Percentiles rank a stretch among this genome's conserved stretches.
Conservation (phyloP, 306 rosid species). For the Gillenia trifoliata region DNA sequence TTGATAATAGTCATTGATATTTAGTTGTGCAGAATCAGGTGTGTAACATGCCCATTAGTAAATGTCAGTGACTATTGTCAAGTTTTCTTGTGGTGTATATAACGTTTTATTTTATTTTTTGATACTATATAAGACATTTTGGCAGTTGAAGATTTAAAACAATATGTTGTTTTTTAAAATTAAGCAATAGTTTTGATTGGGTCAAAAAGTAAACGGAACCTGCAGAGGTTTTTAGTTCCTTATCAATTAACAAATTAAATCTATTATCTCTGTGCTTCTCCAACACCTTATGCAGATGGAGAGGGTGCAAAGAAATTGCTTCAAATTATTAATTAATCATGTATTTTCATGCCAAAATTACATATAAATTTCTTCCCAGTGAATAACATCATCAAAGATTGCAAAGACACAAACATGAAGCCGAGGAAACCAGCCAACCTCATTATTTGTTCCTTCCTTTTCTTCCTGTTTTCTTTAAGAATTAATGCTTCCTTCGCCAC, state of each 20-base stretch:
- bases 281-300: not conserved
- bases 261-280: not conserved
- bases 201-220: slow-evolving; percentile 5
- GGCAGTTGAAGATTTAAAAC: no score
- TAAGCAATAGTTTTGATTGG: no score
- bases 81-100: no score
- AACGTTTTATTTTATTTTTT: no score
- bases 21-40: no score
- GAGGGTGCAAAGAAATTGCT: not conserved
- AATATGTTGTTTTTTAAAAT: no score
- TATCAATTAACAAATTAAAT: not conserved
- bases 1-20: no score
- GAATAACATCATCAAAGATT: not conserved
- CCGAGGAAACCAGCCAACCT: not conserved
- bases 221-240: not conserved
- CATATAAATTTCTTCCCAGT: not conserved
- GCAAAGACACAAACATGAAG: not conserved
- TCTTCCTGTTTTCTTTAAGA: not conserved
- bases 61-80: no score
- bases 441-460: not conserved
- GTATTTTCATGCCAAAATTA: not conserved
- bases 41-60: no score
- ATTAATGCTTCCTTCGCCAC: not conserved
- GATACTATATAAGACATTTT: no score
- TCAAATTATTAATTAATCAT: not conserved